A percentile compares a stretch with the other conserved stretches of the same genome.
Conservation (phyloP, 495 filamentous ascomycete species). For the Penicillium cosmopolitanum region DNA sequence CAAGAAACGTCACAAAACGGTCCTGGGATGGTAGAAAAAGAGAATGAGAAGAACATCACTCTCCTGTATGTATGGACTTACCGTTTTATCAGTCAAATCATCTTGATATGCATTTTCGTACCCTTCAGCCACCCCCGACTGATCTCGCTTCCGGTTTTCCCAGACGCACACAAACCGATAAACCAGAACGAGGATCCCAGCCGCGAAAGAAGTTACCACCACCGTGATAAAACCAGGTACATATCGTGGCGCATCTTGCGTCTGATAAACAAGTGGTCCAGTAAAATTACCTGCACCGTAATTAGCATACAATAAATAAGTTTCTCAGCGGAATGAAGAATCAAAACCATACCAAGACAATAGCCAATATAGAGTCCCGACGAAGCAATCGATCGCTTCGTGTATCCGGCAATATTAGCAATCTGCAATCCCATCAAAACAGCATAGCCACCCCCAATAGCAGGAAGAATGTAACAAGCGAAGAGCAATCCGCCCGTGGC, state of each 20-base stretch:
- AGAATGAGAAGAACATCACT: neutral
- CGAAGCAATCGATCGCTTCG: constrained; percentile 40
- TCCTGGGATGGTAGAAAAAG: neutral
- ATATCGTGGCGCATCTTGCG: constrained; percentile 39
- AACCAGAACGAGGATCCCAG: constrained; percentile 32
- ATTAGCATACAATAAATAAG: neutral
- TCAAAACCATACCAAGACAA: constrained; percentile 35
- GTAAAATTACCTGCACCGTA: constrained; percentile 34
- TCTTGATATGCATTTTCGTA: constrained; percentile 50
- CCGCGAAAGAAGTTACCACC: constrained; percentile 37
- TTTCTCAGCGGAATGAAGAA: neutral
- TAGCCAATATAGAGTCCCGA: constrained; percentile 48
- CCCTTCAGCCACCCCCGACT: constrained; percentile 29
- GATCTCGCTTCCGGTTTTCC: constrained; percentile 37
- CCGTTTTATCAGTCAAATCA: constrained; percentile 43
- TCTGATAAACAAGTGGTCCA: constrained; percentile 35
- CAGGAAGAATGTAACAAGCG: constrained; percentile 42
- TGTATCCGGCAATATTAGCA: constrained; percentile 52
- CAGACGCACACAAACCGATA: constrained; percentile 39
- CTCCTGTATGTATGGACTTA: neutral
- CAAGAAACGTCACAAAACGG: neutral
- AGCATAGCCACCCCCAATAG: constrained; percentile 27
- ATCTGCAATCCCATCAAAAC: constrained; percentile 46
- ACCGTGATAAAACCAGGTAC: constrained; percentile 42
- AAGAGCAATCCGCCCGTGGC: constrained; percentile 45